phyloP scores from a whole-genome alignment of 768 basidiomycete genomes.

The Mycena sanguinolenta region DNA sequence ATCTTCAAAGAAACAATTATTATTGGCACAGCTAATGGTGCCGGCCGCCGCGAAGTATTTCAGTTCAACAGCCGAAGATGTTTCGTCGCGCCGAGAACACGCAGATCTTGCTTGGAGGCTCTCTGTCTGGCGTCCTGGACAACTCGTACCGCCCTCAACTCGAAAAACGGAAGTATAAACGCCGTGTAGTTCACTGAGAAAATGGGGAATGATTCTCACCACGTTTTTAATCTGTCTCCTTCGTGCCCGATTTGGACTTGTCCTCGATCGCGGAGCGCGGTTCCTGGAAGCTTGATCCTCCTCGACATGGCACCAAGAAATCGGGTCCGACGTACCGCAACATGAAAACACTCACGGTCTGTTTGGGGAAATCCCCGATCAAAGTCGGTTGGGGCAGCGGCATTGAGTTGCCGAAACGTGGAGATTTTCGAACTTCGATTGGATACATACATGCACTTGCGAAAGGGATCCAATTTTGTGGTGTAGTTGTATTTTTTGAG shows the following conservation, averaged over 20 bases:
- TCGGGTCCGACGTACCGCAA: constrained; percentile 50
- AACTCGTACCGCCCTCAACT: neutral
- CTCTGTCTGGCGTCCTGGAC: neutral
- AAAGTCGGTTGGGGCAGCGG: neutral
- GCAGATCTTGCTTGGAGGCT: neutral
- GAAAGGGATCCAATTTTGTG: too few relatives aligned
- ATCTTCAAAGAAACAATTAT: constrained; percentile 28
- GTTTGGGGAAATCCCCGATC: neutral
- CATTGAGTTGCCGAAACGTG: neutral
- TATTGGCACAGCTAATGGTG: constrained; percentile 37
- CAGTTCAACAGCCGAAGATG: constrained; percentile 27
- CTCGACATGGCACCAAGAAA: constrained; percentile 40
- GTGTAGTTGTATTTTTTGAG: too few relatives aligned
- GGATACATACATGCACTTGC: too few relatives aligned
- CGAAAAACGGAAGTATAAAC: constrained; percentile 12
- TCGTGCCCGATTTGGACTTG: constrained; percentile 5
- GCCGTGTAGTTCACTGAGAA: neutral
- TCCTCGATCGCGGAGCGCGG: constrained; percentile 10
- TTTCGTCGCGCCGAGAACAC: constrained; percentile 16
- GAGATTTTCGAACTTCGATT: too few relatives aligned
- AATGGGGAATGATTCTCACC: constrained; percentile 14
- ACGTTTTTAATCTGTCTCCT: constrained; percentile 24
- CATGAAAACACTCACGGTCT: neutral
- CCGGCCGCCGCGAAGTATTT: constrained; percentile 41
- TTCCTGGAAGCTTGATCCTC: constrained; percentile 30